These are phyloP conservation scores for Colletotrichum sp. DNA, from an alignment of 2,329 filamentous ascomycete species.

Conservation along the genomic window DNA sequence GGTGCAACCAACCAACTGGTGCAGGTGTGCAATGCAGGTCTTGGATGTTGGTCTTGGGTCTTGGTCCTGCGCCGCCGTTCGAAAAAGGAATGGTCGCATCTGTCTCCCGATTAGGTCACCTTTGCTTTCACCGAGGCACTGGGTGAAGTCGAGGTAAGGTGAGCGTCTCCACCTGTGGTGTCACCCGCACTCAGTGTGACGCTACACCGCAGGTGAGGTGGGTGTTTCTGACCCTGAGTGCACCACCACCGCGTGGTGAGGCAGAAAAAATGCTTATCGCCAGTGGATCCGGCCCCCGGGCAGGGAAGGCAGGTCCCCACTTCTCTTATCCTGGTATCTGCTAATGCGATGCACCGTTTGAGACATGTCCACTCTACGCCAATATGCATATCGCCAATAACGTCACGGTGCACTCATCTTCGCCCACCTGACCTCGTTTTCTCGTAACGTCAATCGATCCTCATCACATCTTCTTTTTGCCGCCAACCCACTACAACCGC, in stretches of 20 bases:
- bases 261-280: neutral
- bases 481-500: neutral
- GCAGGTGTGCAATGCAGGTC: neutral
- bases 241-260: neutral
- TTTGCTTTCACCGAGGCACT: neutral
- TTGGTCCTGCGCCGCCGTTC: neutral
- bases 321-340: neutral
- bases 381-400: neutral
- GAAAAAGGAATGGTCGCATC: constrained; percentile 10
- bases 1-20: neutral
- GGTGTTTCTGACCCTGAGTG: neutral
- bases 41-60: neutral
- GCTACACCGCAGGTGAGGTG: neutral
- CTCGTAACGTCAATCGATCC: neutral
- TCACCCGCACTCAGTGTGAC: neutral
- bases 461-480: neutral
- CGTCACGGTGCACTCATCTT: neutral
- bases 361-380: neutral
- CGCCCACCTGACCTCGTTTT: neutral
- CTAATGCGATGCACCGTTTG: neutral
- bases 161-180: neutral
- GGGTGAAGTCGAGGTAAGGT: neutral
- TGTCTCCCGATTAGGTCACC: constrained; percentile 7
- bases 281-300: neutral
- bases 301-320: neutral